phyloP scores from a whole-genome alignment of 2,329 filamentous ascomycete species.

The Blumeria graminis region DNA sequence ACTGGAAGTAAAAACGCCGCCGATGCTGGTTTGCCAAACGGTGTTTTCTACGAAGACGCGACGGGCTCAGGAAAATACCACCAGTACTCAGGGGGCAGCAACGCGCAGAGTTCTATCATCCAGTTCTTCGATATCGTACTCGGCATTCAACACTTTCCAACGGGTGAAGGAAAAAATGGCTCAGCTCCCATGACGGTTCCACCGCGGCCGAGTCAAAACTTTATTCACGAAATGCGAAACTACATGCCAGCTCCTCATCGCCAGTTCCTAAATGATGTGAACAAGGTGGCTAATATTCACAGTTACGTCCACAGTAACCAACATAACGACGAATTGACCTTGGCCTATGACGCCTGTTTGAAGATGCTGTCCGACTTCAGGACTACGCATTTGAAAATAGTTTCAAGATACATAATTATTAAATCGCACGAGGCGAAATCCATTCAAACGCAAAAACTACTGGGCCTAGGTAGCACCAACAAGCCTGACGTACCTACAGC shows the following conservation, averaged over 20 bases:
- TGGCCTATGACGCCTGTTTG: constrained; percentile 80
- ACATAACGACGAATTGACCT: constrained; percentile 38
- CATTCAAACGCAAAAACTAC: constrained; percentile 26
- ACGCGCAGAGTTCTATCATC: constrained; percentile 87
- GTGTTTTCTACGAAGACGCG: constrained; percentile 70
- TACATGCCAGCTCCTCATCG: constrained; percentile 95
- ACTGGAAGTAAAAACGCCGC: constrained; percentile 96
- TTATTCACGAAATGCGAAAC: constrained; percentile 85
- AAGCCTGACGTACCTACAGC: constrained; percentile 35
- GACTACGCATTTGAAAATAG: constrained; percentile 90
- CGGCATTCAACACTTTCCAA: constrained; percentile 73
- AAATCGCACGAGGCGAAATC: constrained; percentile 55
- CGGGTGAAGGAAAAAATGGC: constrained; percentile 40
- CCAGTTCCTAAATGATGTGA: constrained; percentile 64
- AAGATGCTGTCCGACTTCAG: constrained; percentile 36
- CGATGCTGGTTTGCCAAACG: constrained; percentile 70
- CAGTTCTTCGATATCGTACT: constrained; percentile 93
- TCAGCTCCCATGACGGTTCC: constrained; percentile 16
- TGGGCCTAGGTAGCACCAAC: too few relatives aligned
- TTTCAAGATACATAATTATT: constrained; percentile 83
- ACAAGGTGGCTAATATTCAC: constrained; percentile 63
- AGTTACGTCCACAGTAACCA: constrained; percentile 45
- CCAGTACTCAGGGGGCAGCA: constrained; percentile 82
- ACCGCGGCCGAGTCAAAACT: constrained; percentile 41
- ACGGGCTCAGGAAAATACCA: constrained; percentile 41